These are phyloP conservation scores for Aspergillus asperescens DNA, from an alignment of 495 filamentous ascomycete species.

Conservation along the genomic window DNA sequence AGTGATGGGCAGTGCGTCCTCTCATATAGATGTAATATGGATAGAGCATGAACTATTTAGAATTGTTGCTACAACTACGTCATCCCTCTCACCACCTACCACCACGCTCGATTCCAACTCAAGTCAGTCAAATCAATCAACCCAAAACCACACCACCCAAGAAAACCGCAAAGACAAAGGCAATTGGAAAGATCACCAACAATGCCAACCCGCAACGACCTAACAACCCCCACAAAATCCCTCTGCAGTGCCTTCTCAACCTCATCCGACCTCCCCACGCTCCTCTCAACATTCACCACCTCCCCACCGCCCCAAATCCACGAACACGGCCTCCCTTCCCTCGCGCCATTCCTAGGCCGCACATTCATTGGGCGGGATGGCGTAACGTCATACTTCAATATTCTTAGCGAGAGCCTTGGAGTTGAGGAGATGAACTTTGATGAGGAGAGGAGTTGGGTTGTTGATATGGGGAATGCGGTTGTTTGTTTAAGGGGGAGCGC, in stretches of 20 bases:
- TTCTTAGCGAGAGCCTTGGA: constrained; percentile 34
- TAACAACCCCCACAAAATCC: constrained; percentile 38
- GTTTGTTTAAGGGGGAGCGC: constrained; percentile 48
- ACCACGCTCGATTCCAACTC: no score
- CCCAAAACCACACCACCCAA: background rate
- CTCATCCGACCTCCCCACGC: constrained; percentile 19
- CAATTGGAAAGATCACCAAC: constrained; percentile 7
- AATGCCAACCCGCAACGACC: constrained; percentile 27
- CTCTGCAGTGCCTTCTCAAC: constrained; percentile 47
- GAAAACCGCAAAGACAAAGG: background rate
- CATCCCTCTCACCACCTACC: background rate
- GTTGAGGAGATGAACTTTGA: constrained; percentile 51
- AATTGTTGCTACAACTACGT: background rate
- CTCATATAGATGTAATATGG: background rate
- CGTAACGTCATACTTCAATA: constrained; percentile 43
- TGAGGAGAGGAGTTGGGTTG: constrained; percentile 40
- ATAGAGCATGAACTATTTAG: no score
- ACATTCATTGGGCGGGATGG: constrained; percentile 47
- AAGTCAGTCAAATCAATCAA: no score
- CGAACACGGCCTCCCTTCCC: constrained; percentile 56
- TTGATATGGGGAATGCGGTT: constrained; percentile 40
- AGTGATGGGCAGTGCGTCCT: no score
- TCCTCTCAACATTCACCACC: constrained; percentile 50
- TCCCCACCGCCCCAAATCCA: constrained; percentile 32
- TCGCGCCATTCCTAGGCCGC: constrained; percentile 59